Conservation (phyloP, 257 asterid genomes). For the Verbascum thapsus region DNA sequence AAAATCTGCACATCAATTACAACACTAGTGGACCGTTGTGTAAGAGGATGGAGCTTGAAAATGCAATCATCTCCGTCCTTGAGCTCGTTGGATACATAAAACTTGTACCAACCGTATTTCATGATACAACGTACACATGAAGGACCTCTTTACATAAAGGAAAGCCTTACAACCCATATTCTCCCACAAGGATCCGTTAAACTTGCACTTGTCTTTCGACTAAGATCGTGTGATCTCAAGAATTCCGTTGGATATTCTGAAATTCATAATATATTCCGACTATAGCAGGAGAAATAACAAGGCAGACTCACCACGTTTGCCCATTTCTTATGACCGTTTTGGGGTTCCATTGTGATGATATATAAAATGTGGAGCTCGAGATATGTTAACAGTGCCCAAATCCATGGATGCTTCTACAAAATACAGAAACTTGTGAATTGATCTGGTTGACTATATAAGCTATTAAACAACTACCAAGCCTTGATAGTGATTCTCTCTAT, state of each 20-base stretch:
- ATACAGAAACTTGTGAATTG: no score
- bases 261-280: constrained; percentile 4
- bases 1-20: constrained; percentile 24
- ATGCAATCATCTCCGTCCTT: constrained; percentile 29
- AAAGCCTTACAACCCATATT: not conserved
- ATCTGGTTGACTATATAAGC: no score
- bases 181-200: constrained; percentile 14
- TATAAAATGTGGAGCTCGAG: no score
- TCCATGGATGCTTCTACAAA: no score
- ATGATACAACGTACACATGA: not conserved
- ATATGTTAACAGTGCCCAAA: no score
- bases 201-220: not conserved
- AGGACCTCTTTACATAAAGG: accelerated
- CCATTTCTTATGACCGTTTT: no score
- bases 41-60: not conserved
- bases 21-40: not conserved
- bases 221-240: constrained; percentile 9
- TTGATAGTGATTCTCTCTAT: no score
- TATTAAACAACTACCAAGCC: no score
- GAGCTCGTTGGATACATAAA: constrained; percentile 24
- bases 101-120: constrained; percentile 10
- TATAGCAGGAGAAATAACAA: no score
- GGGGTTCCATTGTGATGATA: no score
- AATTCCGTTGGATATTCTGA: constrained; percentile 26
- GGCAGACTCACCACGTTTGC: no score